Evolutionary conservation across 2,329 filamentous ascomycete genomes (phyloP).

Genomic region (Colletotrichum sp.): DNA sequence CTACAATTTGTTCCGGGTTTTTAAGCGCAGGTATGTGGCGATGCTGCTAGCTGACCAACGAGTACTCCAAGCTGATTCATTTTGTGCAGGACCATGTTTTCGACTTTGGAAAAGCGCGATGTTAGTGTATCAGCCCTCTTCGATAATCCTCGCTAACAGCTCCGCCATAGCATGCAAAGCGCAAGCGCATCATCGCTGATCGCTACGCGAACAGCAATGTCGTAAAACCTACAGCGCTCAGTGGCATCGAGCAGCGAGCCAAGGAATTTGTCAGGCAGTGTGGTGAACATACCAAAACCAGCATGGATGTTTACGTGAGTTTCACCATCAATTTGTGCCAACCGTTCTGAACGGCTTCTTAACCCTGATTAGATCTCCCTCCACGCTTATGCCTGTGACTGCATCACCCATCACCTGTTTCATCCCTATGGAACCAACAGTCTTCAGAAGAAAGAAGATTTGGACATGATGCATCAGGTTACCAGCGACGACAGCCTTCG

Average conservation of each 20-base stretch:
- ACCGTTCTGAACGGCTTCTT: neutral
- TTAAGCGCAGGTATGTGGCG: constrained; percentile 53
- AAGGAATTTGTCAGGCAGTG: constrained; percentile 61
- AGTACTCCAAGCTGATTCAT: neutral
- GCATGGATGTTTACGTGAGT: constrained; percentile 66
- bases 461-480: constrained; percentile 70
- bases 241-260: constrained; percentile 62
- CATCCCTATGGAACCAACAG: constrained; percentile 68
- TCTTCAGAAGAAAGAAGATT: constrained; percentile 57
- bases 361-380: constrained; percentile 33
- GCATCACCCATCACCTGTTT: constrained; percentile 71
- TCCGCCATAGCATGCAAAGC: constrained; percentile 59
- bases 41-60: neutral
- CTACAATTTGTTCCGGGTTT: constrained; percentile 64
- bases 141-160: neutral
- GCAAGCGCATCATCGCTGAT: constrained; percentile 68
- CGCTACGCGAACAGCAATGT: constrained; percentile 73
- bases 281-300: constrained; percentile 42
- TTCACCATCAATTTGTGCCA: neutral
- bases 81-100: constrained; percentile 60
- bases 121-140: constrained; percentile 36
- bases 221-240: constrained; percentile 57
- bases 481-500: constrained; percentile 71
- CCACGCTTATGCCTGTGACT: constrained; percentile 73
- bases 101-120: constrained; percentile 57